Evolutionary conservation across 2,329 filamentous ascomycete species (phyloP).

Genomic region (Penicillium sp.): DNA sequence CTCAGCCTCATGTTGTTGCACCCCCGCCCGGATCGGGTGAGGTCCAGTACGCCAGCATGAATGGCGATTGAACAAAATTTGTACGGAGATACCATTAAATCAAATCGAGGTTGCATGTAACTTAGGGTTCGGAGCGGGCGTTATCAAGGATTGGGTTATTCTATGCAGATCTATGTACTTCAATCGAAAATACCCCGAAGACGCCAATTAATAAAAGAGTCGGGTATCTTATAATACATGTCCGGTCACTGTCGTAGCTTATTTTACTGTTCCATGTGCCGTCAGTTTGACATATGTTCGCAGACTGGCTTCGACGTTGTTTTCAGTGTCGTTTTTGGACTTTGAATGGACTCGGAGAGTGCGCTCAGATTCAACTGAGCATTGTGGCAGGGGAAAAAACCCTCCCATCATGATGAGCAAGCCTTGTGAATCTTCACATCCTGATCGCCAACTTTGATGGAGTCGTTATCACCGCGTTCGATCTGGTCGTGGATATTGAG

Average conservation of each 20-base stretch:
- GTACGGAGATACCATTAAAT: slow-evolving; percentile 16
- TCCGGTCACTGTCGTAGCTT: slow-evolving; percentile 10
- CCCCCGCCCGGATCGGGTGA: slow-evolving; percentile 77
- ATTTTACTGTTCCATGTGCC: not conserved
- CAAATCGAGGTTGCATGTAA: slow-evolving; percentile 28
- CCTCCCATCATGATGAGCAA: slow-evolving; percentile 35
- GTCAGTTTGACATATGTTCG: not conserved
- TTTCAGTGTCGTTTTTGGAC: not conserved
- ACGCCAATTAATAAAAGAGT: slow-evolving; percentile 37
- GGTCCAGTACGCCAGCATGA: slow-evolving; percentile 79
- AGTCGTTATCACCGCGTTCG: slow-evolving; percentile 90
- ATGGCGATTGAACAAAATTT: slow-evolving; percentile 64
- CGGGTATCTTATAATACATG: slow-evolving; percentile 44
- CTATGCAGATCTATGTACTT: slow-evolving; percentile 29
- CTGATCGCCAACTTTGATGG: slow-evolving; percentile 64
- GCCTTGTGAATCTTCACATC: slow-evolving; percentile 44
- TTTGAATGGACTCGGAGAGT: not conserved
- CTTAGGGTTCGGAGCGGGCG: slow-evolving; percentile 36
- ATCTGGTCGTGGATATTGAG: slow-evolving; percentile 87
- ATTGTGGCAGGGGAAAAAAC: not conserved
- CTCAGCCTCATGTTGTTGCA: slow-evolving; percentile 57
- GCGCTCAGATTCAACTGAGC: not conserved
- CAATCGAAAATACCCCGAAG: slow-evolving; percentile 33
- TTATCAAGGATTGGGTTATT: slow-evolving; percentile 30
- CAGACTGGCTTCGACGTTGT: not conserved